A percentile compares a stretch with the other conserved stretches of the same genome.
These are phyloP conservation scores for Bipolaris oryzae DNA, from an alignment of 2,329 filamentous ascomycete species.

Conservation along the genomic window DNA sequence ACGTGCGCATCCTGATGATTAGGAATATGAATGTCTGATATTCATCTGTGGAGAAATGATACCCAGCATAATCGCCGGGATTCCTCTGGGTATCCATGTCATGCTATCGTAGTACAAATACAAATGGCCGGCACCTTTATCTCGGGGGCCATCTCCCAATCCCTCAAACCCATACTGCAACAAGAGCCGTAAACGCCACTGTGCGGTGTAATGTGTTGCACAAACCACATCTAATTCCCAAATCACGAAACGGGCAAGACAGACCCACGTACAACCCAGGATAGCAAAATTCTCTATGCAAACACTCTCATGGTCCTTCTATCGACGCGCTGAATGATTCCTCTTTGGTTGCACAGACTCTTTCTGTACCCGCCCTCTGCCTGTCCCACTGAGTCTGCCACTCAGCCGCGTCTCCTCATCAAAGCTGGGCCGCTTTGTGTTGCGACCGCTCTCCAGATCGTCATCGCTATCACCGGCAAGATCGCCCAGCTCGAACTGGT, in stretches of 20 bases:
- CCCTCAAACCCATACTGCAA: slow-evolving; percentile 8
- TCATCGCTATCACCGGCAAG: slow-evolving; percentile 70
- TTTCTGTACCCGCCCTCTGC: slow-evolving; percentile 38
- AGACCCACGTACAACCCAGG: not conserved
- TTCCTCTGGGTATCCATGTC: slow-evolving; percentile 20
- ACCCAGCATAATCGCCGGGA: slow-evolving; percentile 7
- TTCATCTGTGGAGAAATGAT: slow-evolving; percentile 11
- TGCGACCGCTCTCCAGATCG: slow-evolving; percentile 40
- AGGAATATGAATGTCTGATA: not conserved
- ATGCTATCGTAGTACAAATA: slow-evolving; percentile 23
- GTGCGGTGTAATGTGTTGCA: slow-evolving; percentile 12
- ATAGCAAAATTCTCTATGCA: slow-evolving; percentile 2
- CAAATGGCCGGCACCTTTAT: slow-evolving; percentile 14
- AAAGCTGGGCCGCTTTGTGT: slow-evolving; percentile 18
- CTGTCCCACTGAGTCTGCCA: slow-evolving; percentile 32
- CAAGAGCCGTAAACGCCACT: slow-evolving; percentile 20
- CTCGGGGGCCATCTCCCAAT: slow-evolving; percentile 5
- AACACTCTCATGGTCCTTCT: slow-evolving; percentile 2
- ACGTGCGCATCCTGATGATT: not conserved
- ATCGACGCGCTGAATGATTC: slow-evolving; percentile 27
- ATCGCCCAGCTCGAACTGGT: slow-evolving; percentile 74
- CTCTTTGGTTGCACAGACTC: slow-evolving; percentile 35
- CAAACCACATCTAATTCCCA: slow-evolving; percentile 1
- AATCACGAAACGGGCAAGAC: not conserved
- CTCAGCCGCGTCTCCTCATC: slow-evolving; percentile 21